Evolutionary conservation across 2,329 filamentous ascomycete genomes (phyloP).

Genomic region (Aspergillus aculeatinus): DNA sequence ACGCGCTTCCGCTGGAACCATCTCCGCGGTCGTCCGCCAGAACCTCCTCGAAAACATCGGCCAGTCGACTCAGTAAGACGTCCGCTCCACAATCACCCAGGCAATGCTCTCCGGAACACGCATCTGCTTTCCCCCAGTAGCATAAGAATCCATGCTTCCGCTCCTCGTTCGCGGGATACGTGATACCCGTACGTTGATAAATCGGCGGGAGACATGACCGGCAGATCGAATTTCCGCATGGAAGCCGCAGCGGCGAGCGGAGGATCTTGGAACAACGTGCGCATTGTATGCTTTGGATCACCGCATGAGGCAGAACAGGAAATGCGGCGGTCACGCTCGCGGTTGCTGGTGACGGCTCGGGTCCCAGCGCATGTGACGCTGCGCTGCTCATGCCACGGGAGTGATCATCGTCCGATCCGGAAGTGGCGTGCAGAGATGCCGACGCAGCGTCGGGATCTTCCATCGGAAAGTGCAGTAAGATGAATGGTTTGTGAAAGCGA

Average conservation of each 20-base stretch:
- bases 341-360: background rate
- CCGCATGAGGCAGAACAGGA: slow-evolving; percentile 47
- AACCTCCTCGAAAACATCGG: slow-evolving; percentile 55
- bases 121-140: slow-evolving; percentile 50
- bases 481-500: background rate
- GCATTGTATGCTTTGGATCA: slow-evolving; percentile 77
- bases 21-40: slow-evolving; percentile 15
- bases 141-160: slow-evolving; percentile 72
- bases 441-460: slow-evolving; percentile 7
- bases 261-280: slow-evolving; percentile 69
- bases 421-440: slow-evolving; percentile 9
- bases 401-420: slow-evolving; percentile 4
- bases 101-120: slow-evolving; percentile 70
- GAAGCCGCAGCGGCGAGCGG: slow-evolving; percentile 68
- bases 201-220: slow-evolving; percentile 68
- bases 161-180: slow-evolving; percentile 69
- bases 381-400: background rate
- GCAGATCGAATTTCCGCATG: slow-evolving; percentile 79
- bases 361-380: background rate
- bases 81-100: slow-evolving; percentile 74
- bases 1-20: slow-evolving; percentile 30
- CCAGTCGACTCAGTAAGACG: slow-evolving; percentile 71
- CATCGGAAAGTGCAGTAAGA: slow-evolving; percentile 6
- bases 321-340: background rate
- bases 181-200: slow-evolving; percentile 66